phyloP scores from a whole-genome alignment of 1,284 basidiomycete species.

The Rhodotorula sp. region DNA sequence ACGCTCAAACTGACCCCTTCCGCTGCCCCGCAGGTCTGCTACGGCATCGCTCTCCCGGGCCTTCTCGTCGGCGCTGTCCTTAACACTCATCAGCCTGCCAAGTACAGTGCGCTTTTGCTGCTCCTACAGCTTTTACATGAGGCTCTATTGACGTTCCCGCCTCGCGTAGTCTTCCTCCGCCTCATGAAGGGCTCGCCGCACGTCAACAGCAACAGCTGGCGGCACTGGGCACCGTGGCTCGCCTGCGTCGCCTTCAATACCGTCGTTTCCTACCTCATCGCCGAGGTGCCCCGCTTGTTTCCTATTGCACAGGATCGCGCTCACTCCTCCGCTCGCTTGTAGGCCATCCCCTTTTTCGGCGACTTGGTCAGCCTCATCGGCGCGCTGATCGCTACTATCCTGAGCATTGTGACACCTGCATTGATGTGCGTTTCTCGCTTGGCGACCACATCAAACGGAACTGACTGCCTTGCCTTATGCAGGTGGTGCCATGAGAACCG shows the following conservation, averaged over 20 bases:
- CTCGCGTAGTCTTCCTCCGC: neutral
- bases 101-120: constrained; percentile 65
- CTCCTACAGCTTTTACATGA: constrained; percentile 60
- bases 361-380: constrained; percentile 16
- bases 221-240: constrained; percentile 65
- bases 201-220: constrained; percentile 58
- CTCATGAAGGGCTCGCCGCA: neutral
- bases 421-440: neutral
- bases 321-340: neutral
- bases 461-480: neutral
- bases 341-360: constrained; percentile 8
- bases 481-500: constrained; percentile 2
- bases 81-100: constrained; percentile 61
- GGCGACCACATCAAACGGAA: neutral
- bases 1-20: too few species aligned
- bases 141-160: neutral
- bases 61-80: constrained; percentile 50
- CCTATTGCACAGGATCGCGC: neutral
- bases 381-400: neutral
- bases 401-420: neutral
- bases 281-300: constrained; percentile 47
- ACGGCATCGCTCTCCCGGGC: constrained; percentile 52
- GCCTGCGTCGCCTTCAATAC: constrained; percentile 58
- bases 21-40: constrained; percentile 42
- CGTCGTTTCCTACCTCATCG: constrained; percentile 56